Conservation (phyloP, 768 basidiomycete genomes). For the Podaxis sp. region DNA sequence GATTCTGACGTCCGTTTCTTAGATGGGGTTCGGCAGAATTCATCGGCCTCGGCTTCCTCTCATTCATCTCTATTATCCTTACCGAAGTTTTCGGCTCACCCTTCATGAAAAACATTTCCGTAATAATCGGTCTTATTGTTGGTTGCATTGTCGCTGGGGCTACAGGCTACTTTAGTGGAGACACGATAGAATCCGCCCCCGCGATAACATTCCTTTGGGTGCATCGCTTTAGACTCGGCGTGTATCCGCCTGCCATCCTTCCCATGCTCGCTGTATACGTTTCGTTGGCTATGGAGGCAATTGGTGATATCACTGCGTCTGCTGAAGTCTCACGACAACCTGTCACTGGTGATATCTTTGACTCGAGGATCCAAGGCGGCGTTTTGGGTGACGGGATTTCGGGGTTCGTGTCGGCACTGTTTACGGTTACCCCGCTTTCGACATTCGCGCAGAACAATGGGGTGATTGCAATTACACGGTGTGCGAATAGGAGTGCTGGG, state of each 20-base stretch:
- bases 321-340: constrained; percentile 76
- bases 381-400: constrained; percentile 78
- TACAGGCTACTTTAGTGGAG: constrained; percentile 70
- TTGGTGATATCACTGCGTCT: constrained; percentile 80
- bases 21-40: constrained; percentile 82
- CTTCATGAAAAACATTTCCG: constrained; percentile 76
- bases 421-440: constrained; percentile 78
- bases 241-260: constrained; percentile 67
- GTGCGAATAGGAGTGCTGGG: constrained; percentile 76
- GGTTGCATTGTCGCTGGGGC: constrained; percentile 82
- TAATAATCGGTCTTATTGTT: constrained; percentile 70
- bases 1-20: constrained; percentile 18
- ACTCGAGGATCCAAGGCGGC: constrained; percentile 80
- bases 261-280: constrained; percentile 47
- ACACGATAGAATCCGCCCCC: constrained; percentile 62
- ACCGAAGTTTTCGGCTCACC: constrained; percentile 83
- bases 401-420: constrained; percentile 73
- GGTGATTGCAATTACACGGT: constrained; percentile 79
- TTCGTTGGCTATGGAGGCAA: constrained; percentile 77
- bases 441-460: constrained; percentile 84
- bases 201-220: constrained; percentile 85
- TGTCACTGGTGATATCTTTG: constrained; percentile 73
- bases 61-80: constrained; percentile 70
- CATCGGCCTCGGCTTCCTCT: constrained; percentile 84
- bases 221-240: constrained; percentile 67